Evolutionary conservation across 306 rosid species (phyloP), one percentile per base, ranked within the genome.

Genomic region (Myrica gale): DNA sequence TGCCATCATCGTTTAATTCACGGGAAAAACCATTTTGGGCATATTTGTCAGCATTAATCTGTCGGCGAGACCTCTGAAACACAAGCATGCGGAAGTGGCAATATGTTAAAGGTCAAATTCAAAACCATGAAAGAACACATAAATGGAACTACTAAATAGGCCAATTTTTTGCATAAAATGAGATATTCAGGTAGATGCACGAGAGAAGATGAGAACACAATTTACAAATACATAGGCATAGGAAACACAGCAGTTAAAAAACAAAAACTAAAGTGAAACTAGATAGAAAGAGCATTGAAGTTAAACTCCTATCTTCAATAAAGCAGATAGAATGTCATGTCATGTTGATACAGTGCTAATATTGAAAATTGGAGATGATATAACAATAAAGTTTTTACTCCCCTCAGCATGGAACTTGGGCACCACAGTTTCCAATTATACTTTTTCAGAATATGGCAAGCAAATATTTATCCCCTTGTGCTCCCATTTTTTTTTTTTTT

Each of bases 11-110:
- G 60, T 78, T 73, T 47, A 8, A 74, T 54, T 80, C 67, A 69
- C 51, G 68, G 15, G 87, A 76, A 72, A 52, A 44, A 67, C 62
- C 76, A 60, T 83, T 84, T 60, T 85, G 81, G 72, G 81, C 85
- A 43, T 73, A 82, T 75, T 78, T 72, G 73, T 92, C 94, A 47
- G 81, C 82, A 6, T 79, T 85, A 11, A 87, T 82, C 13, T 42
- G 79, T 5, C 72, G 16, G 58, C 75, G 74, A 4, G 92, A 83
- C 76, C 93, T 87, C 97, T 95, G 93, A 60, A 69, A 42, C 78
- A 74, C 71, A 61, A 67, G 13, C 62, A 54, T 74, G 68, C 26
- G 44, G 43, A 73, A 76, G 51, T 65, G 62, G 52, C 70, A 57
- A 19, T 7, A 62, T 71, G 74, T 76, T 32, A 75, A 57, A 52